Percentiles rank a stretch among this genome's conserved stretches.
Conservation (phyloP, 1,284 basidiomycete genomes). For the Sporisorium reilianum region DNA sequence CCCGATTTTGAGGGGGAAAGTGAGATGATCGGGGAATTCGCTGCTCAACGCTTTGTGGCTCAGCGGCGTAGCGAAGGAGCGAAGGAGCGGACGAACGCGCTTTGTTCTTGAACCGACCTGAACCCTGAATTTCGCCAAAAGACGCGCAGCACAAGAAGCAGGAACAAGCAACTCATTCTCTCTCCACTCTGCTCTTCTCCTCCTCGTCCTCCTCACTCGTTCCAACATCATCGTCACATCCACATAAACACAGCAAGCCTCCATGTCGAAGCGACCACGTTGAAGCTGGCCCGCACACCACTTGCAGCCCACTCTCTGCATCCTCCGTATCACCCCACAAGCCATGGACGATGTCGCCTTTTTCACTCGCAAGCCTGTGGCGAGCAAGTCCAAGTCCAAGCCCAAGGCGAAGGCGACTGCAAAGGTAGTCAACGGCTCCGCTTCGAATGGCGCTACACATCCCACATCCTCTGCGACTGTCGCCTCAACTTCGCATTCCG, state of each 20-base stretch:
- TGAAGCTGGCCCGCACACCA: background rate
- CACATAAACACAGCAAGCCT: background rate
- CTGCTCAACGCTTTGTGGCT: background rate
- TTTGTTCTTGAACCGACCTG: background rate
- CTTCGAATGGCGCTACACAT: background rate
- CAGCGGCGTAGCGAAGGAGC: background rate
- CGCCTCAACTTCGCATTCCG: background rate
- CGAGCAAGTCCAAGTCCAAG: constrained; percentile 19
- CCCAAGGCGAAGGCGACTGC: constrained; percentile 3
- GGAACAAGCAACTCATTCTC: background rate
- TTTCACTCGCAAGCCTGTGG: constrained; percentile 27
- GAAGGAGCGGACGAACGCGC: background rate
- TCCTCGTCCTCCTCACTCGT: background rate
- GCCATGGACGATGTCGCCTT: constrained; percentile 45
- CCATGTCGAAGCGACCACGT: background rate
- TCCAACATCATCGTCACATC: background rate
- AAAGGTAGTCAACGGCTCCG: background rate
- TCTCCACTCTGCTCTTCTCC: background rate
- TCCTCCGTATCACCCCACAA: too few relatives aligned
- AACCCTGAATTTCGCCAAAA: background rate
- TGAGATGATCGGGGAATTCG: too few relatives aligned
- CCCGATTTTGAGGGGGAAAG: background rate
- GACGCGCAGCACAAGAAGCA: background rate
- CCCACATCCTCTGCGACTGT: constrained; percentile 1
- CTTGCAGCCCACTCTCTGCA: background rate